Evolutionary conservation across 2,329 filamentous ascomycete species (phyloP), one percentile per base, ranked within the genome.

Genomic region (Trichoderma sp.): DNA sequence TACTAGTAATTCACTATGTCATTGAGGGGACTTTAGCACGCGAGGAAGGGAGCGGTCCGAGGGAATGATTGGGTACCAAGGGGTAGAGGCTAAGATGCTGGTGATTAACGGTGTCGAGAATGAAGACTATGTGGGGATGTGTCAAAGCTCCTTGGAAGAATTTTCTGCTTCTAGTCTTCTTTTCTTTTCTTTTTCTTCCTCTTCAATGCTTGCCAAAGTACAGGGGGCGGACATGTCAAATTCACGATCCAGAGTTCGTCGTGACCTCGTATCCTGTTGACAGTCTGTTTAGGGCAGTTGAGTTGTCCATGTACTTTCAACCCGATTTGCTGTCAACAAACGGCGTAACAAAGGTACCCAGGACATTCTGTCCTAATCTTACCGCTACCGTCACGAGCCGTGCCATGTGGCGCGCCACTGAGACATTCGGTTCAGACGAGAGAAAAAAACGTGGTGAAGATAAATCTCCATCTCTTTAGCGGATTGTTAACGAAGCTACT

Each of bases 401-500:
- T 49, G 43, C n/a, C 33, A 35, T 35, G 33, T 35, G 33, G 57
- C 43, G 40, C 24, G 43, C 43, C 21, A 21, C 62, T 11, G 19
- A 57, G 57, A 59, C 57, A 59, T 43, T 31, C 27, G 33, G 24
- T 21, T n/a, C 40, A 43, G 6, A 40, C 11, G 29, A 55, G 29
- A 55, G 37, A 61, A 19, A 33, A 49, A 56, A 69, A 66, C 68
- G 68, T 59, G 55, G 68, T 53, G 31, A 40, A 52, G 13, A 43
- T n/a, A 56, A 55, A 24, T 60, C 47, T 55, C 66, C 65, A 68
- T 68, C 52, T 43, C 63, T 62, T 57, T 64, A 60, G 69, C 57
- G 65, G 59, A 37, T 31, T 47, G 49, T 33, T 19, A 37, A 64
- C 40, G 62, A 61, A 67, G 72, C 73, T 72, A 72, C 68, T 73